Evolutionary conservation across 1,284 basidiomycete genomes (phyloP).

Genomic region (Naganishia albida): DNA sequence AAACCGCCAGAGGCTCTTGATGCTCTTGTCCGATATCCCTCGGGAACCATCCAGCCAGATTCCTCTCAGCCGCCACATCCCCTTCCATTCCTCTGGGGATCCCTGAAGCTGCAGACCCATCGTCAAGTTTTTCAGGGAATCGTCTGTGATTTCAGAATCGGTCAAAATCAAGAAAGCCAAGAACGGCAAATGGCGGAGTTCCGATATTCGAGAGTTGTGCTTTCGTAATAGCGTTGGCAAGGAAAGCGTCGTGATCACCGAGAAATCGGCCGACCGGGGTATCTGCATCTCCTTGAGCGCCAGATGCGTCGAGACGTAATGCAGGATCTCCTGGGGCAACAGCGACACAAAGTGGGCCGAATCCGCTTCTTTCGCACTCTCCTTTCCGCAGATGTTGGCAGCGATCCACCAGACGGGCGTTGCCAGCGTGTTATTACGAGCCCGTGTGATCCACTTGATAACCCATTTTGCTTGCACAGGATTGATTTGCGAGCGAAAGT

Average conservation of each 20-base stretch:
- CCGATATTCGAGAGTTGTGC: constrained; percentile 14
- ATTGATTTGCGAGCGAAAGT: constrained; percentile 13
- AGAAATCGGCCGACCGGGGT: constrained; percentile 14
- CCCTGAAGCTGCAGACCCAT: constrained; percentile 10
- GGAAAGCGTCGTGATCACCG: constrained; percentile 10
- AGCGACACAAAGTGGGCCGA: constrained; percentile 16
- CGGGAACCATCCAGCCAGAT: constrained; percentile 19
- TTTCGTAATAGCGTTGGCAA: neutral
- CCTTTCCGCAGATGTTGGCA: constrained; percentile 16
- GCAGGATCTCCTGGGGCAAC: constrained; percentile 15
- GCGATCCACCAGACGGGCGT: constrained; percentile 26
- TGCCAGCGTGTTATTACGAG: constrained; percentile 14
- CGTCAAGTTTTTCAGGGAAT: constrained; percentile 6
- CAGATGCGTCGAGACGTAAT: constrained; percentile 14
- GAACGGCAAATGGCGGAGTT: constrained; percentile 15
- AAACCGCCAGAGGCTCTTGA: constrained; percentile 14
- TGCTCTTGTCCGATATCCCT: constrained; percentile 23
- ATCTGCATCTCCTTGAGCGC: constrained; percentile 20
- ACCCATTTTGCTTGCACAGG: constrained; percentile 24
- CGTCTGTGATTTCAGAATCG: constrained; percentile 22
- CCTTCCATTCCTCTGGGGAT: constrained; percentile 3
- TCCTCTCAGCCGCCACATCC: constrained; percentile 20
- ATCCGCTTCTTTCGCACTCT: constrained; percentile 12
- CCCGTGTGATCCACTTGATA: constrained; percentile 21
- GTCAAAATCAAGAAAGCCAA: constrained; percentile 22